Evolutionary conservation across 2,329 filamentous ascomycete species (phyloP).

Genomic region (Microascus cirrosus): DNA sequence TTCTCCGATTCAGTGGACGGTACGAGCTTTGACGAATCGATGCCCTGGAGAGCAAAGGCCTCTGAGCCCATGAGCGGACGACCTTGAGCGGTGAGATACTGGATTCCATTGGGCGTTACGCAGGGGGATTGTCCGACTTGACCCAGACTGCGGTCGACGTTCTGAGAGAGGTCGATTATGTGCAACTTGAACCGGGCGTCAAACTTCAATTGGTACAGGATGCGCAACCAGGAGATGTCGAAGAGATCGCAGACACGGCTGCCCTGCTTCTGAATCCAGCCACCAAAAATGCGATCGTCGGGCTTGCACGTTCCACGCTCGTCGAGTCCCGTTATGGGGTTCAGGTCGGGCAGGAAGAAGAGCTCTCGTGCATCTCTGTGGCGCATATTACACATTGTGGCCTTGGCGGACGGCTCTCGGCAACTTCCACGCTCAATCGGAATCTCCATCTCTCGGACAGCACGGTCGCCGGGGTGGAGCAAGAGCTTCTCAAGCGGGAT

Average conservation of each 20-base stretch:
- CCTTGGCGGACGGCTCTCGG: constrained; percentile 24
- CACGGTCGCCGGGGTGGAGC: constrained; percentile 39
- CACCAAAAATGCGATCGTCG: constrained; percentile 42
- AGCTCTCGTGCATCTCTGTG: constrained; percentile 44
- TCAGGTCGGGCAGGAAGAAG: constrained; percentile 29
- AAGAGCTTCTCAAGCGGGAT: constrained; percentile 52
- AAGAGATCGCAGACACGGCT: constrained; percentile 55
- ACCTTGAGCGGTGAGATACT: constrained; percentile 49
- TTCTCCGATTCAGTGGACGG: constrained; percentile 51
- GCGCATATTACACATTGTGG: constrained; percentile 45
- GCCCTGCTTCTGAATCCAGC: constrained; percentile 37
- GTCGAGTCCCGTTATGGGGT: constrained; percentile 50
- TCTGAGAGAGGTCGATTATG: constrained; percentile 59
- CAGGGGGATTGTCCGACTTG: constrained; percentile 51
- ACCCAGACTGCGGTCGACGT: constrained; percentile 50
- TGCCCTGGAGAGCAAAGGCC: constrained; percentile 53
- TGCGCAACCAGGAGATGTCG: constrained; percentile 47
- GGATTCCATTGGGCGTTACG: constrained; percentile 54
- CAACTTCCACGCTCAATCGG: constrained; percentile 25
- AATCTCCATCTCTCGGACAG: constrained; percentile 37
- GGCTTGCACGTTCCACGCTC: constrained; percentile 35
- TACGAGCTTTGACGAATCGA: constrained; percentile 50
- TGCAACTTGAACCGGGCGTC: constrained; percentile 37
- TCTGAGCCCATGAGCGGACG: constrained; percentile 53
- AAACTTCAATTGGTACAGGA: constrained; percentile 26